Base-by-base conservation (phyloP, 192 early-diverging fungal genomes). In the Coemansia javaensis region DNA sequence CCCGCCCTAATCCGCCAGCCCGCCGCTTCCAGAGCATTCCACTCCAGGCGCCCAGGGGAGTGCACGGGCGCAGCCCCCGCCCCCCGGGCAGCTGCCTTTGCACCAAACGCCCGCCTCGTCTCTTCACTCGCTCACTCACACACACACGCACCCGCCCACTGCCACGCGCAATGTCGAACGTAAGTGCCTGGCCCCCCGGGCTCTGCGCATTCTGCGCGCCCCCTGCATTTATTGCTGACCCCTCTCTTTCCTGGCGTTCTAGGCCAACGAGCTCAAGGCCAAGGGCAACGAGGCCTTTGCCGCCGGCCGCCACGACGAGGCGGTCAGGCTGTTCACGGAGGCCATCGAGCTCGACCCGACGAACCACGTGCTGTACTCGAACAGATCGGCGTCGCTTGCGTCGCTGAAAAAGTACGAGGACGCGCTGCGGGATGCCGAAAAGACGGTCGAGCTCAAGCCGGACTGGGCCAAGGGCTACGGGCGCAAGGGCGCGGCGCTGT, bases 281-380 rank as follows among this genome's bases (percentile, higher is more conserved):
- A 66, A 63, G 18, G 93, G 93, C 48, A 95, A 95, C 82, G 79
- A 86, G 53, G 88, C 85, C 47, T 95, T 95, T 64, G 59, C 83
- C 22, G 72, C 85, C 30, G 85, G 88, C 40, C 77, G 86, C 62
- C 91, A 82, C 63, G 66, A 78, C 11, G 79, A 77, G 46, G 91
- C 93, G 2, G 82, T 94, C 61, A 73, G 83, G 43, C 67, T 63
- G 40, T 95, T 93, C 54, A 78, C 90, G 32, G 59, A 89, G 50
- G 93, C 91, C 16, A 91, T 93, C 50, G 83, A 85, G n/a, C 69
- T 87, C 40, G 93, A 92, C 51, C 76, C 89, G 11, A 58, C 66
- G 41, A 95, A 95, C 81, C 91, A 93, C 62, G 91, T 95, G 23
- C 77, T 95, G 30, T 93, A 88, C 67, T 93, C 90, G 7, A 95